Conservation (phyloP, 306 rosid genomes). For the Phaseolus lunatus region DNA sequence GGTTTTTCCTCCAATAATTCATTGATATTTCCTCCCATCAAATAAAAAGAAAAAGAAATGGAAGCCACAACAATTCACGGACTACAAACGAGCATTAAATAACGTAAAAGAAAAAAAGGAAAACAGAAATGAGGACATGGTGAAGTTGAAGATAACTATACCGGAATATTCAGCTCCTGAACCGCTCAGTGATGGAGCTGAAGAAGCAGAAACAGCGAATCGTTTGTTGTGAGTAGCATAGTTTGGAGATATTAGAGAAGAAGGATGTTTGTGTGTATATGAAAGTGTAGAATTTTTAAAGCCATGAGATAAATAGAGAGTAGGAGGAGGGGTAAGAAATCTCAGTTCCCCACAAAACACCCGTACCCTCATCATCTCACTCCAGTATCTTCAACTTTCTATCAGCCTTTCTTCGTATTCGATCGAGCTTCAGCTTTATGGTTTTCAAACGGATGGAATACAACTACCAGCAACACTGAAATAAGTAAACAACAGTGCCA, state of each 20-base stretch:
- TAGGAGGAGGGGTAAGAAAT: conserved; percentile 27
- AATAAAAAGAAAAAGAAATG: not conserved
- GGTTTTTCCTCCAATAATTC: not conserved
- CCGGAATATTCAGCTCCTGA: conserved; percentile 72
- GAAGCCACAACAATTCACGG: not conserved
- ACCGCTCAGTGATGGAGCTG: conserved; percentile 67
- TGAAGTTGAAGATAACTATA: conserved; percentile 33
- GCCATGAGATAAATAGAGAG: conserved; percentile 32
- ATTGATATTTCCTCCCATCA: not conserved
- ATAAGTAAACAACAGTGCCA: not conserved
- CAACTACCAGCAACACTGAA: not conserved
- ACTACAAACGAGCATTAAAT: not conserved
- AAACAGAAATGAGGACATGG: not conserved
- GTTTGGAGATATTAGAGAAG: conserved; percentile 18
- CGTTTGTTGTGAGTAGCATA: conserved; percentile 33
- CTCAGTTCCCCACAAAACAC: conserved; percentile 42
- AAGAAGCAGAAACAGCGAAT: conserved; percentile 54
- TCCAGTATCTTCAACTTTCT: not conserved
- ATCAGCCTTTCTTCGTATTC: not conserved
- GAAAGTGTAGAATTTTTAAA: conserved; percentile 28
- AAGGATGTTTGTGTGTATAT: conserved; percentile 34
- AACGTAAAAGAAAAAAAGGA: not conserved
- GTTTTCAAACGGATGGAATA: not conserved
- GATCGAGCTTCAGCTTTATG: not conserved
- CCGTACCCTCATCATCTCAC: conserved; percentile 29